A percentile compares a stretch with the other conserved stretches of the same genome.
Evolutionary conservation across 331 rosid genomes (phyloP).

Genomic region (Rosa hybrid): DNA sequence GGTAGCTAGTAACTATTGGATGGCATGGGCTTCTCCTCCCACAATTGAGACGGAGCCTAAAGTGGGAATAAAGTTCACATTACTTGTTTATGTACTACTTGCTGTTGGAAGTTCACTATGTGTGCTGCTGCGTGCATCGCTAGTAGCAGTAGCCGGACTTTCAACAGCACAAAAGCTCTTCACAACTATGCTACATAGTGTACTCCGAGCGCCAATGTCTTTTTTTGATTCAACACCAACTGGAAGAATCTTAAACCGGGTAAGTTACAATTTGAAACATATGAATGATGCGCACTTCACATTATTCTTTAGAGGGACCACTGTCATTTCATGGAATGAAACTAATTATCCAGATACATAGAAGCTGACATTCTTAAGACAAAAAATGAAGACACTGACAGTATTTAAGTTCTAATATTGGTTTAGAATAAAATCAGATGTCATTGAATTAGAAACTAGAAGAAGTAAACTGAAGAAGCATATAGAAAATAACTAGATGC

Average conservation of each 20-base stretch:
- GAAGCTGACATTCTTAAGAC: background rate
- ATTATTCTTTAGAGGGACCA: background rate
- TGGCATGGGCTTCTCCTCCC: slow-evolving; percentile 96
- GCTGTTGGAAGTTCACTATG: slow-evolving; percentile 73
- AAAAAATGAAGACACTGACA: background rate
- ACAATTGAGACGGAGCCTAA: slow-evolving; percentile 52
- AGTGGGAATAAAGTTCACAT: slow-evolving; percentile 49
- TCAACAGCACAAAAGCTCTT: slow-evolving; percentile 76
- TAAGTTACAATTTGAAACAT: slow-evolving; percentile 28
- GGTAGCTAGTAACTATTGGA: slow-evolving; percentile 93
- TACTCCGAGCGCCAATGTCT: slow-evolving; percentile 83
- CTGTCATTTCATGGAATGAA: background rate
- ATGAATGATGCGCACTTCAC: background rate
- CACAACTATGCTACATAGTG: slow-evolving; percentile 64
- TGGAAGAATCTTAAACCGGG: slow-evolving; percentile 93
- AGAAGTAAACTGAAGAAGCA: background rate
- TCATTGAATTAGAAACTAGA: background rate
- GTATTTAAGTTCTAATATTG: background rate
- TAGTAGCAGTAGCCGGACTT: slow-evolving; percentile 70
- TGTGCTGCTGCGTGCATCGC: slow-evolving; percentile 53
- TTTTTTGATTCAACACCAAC: slow-evolving; percentile 95
- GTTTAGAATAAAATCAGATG: background rate
- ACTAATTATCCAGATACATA: background rate
- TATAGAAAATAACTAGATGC: background rate
- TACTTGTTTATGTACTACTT: slow-evolving; percentile 63